A percentile compares a stretch with the other conserved stretches of the same genome.
Evolutionary conservation across 768 basidiomycete genomes (phyloP).

Genomic region (Trametes villosa): DNA sequence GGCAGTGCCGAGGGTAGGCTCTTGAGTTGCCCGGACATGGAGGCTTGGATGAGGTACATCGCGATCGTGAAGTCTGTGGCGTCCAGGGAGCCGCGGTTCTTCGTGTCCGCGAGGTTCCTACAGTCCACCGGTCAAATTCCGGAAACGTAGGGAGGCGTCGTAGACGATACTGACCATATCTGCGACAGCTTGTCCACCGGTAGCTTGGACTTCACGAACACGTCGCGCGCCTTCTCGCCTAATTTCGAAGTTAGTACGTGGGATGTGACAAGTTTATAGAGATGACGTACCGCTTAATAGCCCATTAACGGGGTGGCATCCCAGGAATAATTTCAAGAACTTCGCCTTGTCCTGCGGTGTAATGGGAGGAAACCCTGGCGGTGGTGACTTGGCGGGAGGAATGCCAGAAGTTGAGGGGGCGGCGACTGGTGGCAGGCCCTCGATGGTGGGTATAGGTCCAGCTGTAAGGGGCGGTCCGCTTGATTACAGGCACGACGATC

Average conservation of each 20-base stretch:
- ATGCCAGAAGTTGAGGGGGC: slow-evolving; percentile 57
- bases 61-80: slow-evolving; percentile 91
- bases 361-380: slow-evolving; percentile 65
- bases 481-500: slow-evolving; percentile 14
- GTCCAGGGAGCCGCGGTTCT: slow-evolving; percentile 88
- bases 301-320: slow-evolving; percentile 73
- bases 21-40: slow-evolving; percentile 78
- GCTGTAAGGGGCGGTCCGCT: slow-evolving; percentile 50
- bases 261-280: not conserved
- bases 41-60: slow-evolving; percentile 95
- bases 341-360: slow-evolving; percentile 83
- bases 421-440: slow-evolving; percentile 59
- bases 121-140: not conserved
- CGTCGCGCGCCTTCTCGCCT: slow-evolving; percentile 88
- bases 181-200: slow-evolving; percentile 85
- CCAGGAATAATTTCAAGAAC: slow-evolving; percentile 79
- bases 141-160: not conserved
- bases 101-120: slow-evolving; percentile 95
- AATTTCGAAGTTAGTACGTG: not conserved
- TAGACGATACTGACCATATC: slow-evolving; percentile 71
- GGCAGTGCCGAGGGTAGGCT: slow-evolving; percentile 78
- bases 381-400: slow-evolving; percentile 63
- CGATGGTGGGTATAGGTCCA: slow-evolving; percentile 82
- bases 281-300: slow-evolving; percentile 67
- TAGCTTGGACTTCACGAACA: slow-evolving; percentile 91